Conservation (phyloP, 441 rosid genomes). For the Corymbia citriodora region DNA sequence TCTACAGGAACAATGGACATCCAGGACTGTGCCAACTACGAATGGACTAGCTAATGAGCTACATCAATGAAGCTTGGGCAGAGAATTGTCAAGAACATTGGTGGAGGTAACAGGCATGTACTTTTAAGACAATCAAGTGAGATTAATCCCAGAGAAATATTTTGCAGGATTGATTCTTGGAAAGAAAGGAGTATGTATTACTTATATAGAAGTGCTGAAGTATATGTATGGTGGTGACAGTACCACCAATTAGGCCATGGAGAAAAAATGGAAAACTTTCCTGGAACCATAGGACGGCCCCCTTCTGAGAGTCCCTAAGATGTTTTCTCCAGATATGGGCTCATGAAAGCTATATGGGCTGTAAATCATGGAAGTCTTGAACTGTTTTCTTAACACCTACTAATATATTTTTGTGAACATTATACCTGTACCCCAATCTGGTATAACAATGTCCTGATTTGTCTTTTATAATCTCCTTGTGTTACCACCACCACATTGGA, state of each 20-base stretch:
- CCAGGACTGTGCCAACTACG: background rate
- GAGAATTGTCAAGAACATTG: background rate
- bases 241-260: background rate
- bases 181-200: background rate
- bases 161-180: background rate
- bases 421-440: background rate
- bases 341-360: background rate
- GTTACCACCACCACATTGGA: background rate
- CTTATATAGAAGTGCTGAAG: background rate
- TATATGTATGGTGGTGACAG: background rate
- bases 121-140: background rate
- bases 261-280: background rate
- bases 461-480: background rate
- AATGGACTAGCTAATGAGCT: background rate
- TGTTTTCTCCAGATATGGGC: background rate
- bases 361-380: background rate
- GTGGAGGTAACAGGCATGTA: background rate
- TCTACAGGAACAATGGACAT: background rate
- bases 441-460: background rate
- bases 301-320: background rate
- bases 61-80: background rate
- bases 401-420: background rate
- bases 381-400: background rate
- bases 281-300: background rate
- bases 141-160: background rate